Evolutionary conservation across 202 grass and related monocot genomes (phyloP), one percentile per base, ranked within the genome.

Genomic region (Zizania palustris): DNA sequence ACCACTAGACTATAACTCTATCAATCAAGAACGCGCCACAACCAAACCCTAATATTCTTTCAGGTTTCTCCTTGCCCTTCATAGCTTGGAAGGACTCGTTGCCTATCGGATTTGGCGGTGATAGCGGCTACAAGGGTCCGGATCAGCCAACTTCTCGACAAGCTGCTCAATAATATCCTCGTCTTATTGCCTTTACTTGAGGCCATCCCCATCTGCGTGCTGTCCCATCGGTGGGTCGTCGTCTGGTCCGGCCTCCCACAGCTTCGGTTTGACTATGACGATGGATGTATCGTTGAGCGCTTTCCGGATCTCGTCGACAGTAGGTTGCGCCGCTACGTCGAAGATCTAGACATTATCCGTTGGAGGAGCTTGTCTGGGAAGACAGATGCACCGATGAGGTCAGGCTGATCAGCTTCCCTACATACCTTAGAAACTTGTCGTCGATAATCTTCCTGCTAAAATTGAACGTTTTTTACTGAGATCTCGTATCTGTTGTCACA

Each of bases 121-220:
- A 44, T 15, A 43, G 7, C 16, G 6, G 6, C 11, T 48, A 48
- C 45, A 12, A 48, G 45, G 5, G 45, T 19, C 56, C 2, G 7
- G 79, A 83, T 79, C 13, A 87, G 73, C 34, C 35, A 43, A 14
- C 85, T 87, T 10, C 60, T 80, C 3, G 80, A 76, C 10, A 6
- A 20, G 2, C 4, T 88, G 5, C 81, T 83, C 58, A 57, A 62
- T 15, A n/a, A 40, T 5, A 83, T 88, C 42, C 42, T 79, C 13
- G 35, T 74, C 18, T 66, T 73, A 19, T 12, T 84, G 11, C 80
- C 85, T 19, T n/a, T 84, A 4, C 35, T 55, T 3, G 80, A 84
- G 6, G 80, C 74, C 14, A 49, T 80, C 9, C 65, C 68, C 65
- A 88, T 74, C 34, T 56, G 85, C 35, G 59, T 84, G 10, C 72